These are phyloP conservation scores for Ogataea corticis DNA, from an alignment of 805 yeast species.

Conservation along the genomic window DNA sequence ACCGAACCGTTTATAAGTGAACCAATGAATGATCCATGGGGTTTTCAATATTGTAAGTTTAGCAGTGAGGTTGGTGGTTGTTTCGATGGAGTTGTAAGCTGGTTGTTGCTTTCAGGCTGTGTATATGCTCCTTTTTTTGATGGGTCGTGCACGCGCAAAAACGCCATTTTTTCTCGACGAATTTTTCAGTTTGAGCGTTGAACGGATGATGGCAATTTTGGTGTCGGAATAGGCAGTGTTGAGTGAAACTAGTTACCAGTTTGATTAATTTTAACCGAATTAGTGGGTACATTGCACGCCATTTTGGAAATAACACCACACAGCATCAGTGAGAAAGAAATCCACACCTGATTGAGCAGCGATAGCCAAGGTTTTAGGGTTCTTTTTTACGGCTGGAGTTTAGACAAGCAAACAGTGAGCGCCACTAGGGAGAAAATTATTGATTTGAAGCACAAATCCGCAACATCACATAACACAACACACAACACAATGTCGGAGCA, in stretches of 20 bases:
- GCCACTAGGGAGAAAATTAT: neutral
- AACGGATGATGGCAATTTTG: conserved; percentile 18
- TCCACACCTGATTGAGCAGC: conserved; percentile 7
- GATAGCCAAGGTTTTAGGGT: conserved; percentile 5
- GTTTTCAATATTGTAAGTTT: too few relatives aligned
- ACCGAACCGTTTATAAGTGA: neutral
- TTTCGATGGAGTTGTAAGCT: too few relatives aligned
- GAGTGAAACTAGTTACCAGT: too few relatives aligned
- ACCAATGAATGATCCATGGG: too few relatives aligned
- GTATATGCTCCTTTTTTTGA: too few relatives aligned
- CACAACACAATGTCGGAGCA: conserved; percentile 34
- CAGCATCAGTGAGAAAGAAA: conserved; percentile 4
- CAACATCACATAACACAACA: conserved; percentile 4
- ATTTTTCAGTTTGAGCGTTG: conserved; percentile 17
- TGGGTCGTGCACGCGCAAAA: conserved; percentile 13
- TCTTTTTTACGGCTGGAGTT: conserved; percentile 3
- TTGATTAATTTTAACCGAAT: neutral
- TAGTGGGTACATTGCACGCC: neutral
- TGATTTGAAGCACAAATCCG: neutral
- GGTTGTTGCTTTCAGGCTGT: too few relatives aligned
- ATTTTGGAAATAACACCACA: neutral
- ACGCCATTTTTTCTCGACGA: conserved; percentile 18
- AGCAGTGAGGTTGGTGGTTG: too few relatives aligned
- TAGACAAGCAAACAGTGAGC: conserved; percentile 1
- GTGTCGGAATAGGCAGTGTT: neutral